Evolutionary conservation across 148 eudicot genomes (phyloP).

Genomic region (Spergularia marina): DNA sequence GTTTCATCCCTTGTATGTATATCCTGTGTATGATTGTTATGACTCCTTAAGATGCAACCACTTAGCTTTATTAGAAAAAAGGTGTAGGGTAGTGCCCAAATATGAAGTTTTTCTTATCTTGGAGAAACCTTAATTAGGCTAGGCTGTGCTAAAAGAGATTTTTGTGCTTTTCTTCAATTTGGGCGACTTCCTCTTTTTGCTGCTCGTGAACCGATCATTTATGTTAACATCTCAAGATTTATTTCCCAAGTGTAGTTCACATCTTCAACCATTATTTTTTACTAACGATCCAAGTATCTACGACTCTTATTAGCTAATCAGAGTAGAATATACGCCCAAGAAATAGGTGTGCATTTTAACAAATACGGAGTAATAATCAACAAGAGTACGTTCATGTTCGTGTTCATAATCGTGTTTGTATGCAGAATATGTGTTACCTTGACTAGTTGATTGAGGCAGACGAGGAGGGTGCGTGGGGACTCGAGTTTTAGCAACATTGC

Average conservation of each 20-base stretch:
- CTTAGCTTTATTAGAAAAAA: not conserved
- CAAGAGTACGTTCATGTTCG: too few species aligned
- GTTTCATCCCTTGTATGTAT: not conserved
- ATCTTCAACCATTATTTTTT: not conserved
- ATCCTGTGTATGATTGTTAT: not conserved
- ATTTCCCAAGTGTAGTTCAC: not conserved
- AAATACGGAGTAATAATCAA: too few species aligned
- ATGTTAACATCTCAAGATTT: too few species aligned
- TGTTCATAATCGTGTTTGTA: too few species aligned
- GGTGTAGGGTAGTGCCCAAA: constrained; percentile 1
- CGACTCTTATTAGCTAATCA: too few species aligned
- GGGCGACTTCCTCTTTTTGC: not conserved
- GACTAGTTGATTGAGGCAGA: too few species aligned
- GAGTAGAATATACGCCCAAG: too few species aligned
- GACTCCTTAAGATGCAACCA: not conserved
- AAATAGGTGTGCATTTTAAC: too few species aligned
- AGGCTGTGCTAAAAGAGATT: not conserved
- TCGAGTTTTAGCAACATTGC: too few species aligned
- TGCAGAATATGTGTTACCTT: too few species aligned
- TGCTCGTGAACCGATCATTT: not conserved
- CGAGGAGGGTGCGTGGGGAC: too few species aligned
- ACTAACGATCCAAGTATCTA: too few species aligned
- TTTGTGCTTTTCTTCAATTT: not conserved
- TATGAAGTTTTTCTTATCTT: not conserved
- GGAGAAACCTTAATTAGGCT: not conserved